Conservation (phyloP, 306 rosid genomes). For the Vigna mungo region DNA sequence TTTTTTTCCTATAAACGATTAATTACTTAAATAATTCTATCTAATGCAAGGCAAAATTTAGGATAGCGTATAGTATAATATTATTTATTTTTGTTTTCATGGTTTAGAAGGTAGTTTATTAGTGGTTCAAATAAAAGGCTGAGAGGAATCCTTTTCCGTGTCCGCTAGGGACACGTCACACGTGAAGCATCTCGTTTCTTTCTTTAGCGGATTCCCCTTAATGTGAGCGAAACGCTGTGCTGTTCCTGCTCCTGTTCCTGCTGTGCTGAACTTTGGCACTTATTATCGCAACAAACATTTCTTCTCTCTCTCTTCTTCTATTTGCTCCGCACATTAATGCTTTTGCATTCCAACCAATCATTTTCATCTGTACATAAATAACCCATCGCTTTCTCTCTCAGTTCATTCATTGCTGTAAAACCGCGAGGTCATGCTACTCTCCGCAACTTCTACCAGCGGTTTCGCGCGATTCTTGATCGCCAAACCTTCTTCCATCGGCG, state of each 20-base stretch:
- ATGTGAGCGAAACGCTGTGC: neutral
- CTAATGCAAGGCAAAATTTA: too few relatives aligned
- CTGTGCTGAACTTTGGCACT: neutral
- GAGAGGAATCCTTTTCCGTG: neutral
- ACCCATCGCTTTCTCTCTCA: neutral
- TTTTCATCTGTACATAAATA: neutral
- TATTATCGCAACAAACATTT: neutral
- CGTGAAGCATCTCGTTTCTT: slow-evolving; percentile 5
- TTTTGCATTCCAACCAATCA: neutral
- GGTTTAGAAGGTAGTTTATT: neutral
- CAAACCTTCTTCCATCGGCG: slow-evolving; percentile 34
- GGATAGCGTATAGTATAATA: neutral
- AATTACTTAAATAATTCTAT: too few relatives aligned
- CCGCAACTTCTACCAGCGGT: neutral
- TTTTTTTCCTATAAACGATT: too few relatives aligned
- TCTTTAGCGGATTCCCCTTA: slow-evolving; percentile 5
- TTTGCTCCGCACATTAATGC: neutral
- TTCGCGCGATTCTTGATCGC: neutral
- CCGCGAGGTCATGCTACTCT: neutral
- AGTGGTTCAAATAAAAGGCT: neutral
- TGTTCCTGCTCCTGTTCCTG: neutral
- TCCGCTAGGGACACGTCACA: slow-evolving; percentile 28
- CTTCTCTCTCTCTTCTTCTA: neutral
- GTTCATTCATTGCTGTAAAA: neutral
- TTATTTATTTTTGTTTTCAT: neutral